Evolutionary conservation across 2,329 filamentous ascomycete genomes (phyloP), one percentile per base, ranked within the genome.

Genomic region (Sclerotinia minor): DNA sequence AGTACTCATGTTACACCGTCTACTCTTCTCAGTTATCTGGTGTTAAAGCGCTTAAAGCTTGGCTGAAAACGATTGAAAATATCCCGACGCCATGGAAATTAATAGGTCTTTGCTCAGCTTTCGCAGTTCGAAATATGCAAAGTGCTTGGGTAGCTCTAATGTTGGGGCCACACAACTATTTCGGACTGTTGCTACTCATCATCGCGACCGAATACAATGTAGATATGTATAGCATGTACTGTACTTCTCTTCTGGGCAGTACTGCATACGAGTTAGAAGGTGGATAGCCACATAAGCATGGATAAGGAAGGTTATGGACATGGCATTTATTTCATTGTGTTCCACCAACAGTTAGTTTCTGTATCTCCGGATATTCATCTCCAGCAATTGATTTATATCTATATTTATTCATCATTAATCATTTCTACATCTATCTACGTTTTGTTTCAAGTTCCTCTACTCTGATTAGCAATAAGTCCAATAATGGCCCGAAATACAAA

Each of bases 281-380:
- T 9, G 45, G 59, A 50, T 50, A 32, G 59, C 38, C 38, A 61
- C n/a, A 35, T 19, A 50, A 38, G 45, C 59, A 61, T 61, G 45
- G 15, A 26, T 61, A 38, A 19, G 24, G 45, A 38, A 61, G 59
- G 45, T 29, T 38, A 17, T 57, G 21, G 29, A 38, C 29, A 55
- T n/a, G 53, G 29, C 29, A 55, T 5, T 55, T 29, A n/a, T 38
- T 55, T 55, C 5, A n/a, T 61, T 19, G 8, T 32, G 32, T 41
- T 26, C n/a, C n/a, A 44, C 35, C n/a, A 58, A 58, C 35, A 58
- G 54, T 58, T 58, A 35, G 4, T 58, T 58, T 17, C 54, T 58
- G 54, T 35, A 58, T 44, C 15, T 58, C 54, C 35, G n/a, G n/a
- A 26, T 13, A 4, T 44, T 44, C 35, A 58, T 50, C 59, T 50